Evolutionary conservation across 2,329 filamentous ascomycete species (phyloP), one percentile per base, ranked within the genome.

Genomic region (Claviceps sorghi): DNA sequence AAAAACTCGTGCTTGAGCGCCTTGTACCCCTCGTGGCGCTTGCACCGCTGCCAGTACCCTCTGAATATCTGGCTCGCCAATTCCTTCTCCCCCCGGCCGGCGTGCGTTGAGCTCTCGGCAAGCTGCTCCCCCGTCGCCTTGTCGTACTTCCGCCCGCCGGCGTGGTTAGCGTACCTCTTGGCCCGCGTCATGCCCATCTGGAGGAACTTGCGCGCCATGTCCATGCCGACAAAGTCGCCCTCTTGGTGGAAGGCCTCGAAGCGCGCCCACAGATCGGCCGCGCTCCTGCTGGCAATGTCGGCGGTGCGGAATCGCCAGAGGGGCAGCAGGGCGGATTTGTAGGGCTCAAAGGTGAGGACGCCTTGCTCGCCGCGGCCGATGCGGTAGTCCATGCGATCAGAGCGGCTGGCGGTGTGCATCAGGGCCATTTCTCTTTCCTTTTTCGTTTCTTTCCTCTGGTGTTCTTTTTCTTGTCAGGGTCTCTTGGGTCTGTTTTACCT

Each of bases 141-240:
- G 29, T 40, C 38, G 38, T 41, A 42, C 15, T 49, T 49, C 21
- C 48, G 34, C 22, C 48, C 48, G 8, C 48, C 48, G 6, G 48
- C 48, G 32, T 49, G 48, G 48, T 49, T 49, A 15, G 48, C 48
- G 13, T 49, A 41, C 36, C 48, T 21, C 48, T 42, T 41, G 22
- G 48, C 48, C 36, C 36, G 21, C 13, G 48, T 49, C 48, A 49
- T 49, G 34, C 36, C 48, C 48, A 41, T 50, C 29, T 50, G 38
- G n/a, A 50, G 41, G 29, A 50, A 43, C 38, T 49, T 50, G 2
- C 48, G 38, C 26, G 38, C n/a, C 48, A 42, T 50, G 38, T 42
- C 38, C 48, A 43, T 50, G 48, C 48, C 48, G 13, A 50, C 29
- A 32, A 50, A 49, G 19, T 49, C 48, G 15, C 48, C 48, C 36